Percentiles rank a stretch among this genome's conserved stretches.
Conservation (phyloP, 1,139 yeast species). For the Pichia sp. region DNA sequence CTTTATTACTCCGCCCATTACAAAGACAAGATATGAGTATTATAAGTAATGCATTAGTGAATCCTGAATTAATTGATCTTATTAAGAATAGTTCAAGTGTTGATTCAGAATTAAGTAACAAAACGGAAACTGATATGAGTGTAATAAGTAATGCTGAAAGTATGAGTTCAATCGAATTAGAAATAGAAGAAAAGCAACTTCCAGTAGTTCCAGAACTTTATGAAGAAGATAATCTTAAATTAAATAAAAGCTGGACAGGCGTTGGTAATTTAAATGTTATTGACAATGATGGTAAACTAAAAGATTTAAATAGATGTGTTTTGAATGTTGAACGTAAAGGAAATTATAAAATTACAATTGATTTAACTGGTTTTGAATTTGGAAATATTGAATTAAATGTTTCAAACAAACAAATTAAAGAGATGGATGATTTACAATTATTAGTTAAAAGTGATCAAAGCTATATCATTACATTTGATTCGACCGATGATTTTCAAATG, state of each 20-base stretch:
- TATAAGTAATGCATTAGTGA: slow-evolving; percentile 13
- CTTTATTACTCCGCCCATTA: slow-evolving; percentile 16
- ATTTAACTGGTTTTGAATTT: slow-evolving; percentile 18
- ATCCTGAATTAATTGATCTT: slow-evolving; percentile 6
- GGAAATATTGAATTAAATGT: slow-evolving; percentile 13
- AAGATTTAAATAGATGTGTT: slow-evolving; percentile 17
- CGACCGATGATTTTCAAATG: slow-evolving; percentile 7
- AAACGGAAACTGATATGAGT: too few species aligned
- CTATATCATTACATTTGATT: slow-evolving; percentile 18
- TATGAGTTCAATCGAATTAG: too few species aligned
- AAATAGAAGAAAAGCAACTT: neutral
- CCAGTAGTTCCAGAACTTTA: too few species aligned
- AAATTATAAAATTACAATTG: slow-evolving; percentile 1
- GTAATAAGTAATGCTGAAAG: too few species aligned
- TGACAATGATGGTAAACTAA: slow-evolving; percentile 6
- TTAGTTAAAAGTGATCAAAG: slow-evolving; percentile 13
- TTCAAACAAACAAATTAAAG: slow-evolving; percentile 7
- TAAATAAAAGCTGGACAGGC: slow-evolving; percentile 14
- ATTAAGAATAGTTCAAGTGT: slow-evolving; percentile 7
- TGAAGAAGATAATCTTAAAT: neutral
- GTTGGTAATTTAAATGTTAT: slow-evolving; percentile 9
- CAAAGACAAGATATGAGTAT: slow-evolving; percentile 4
- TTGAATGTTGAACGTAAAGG: slow-evolving; percentile 3
- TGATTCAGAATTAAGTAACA: slow-evolving; percentile 9
- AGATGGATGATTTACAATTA: slow-evolving; percentile 7